These are phyloP conservation scores for Ceratocystis destructans DNA, from an alignment of 2,329 filamentous ascomycete species.

Conservation along the genomic window DNA sequence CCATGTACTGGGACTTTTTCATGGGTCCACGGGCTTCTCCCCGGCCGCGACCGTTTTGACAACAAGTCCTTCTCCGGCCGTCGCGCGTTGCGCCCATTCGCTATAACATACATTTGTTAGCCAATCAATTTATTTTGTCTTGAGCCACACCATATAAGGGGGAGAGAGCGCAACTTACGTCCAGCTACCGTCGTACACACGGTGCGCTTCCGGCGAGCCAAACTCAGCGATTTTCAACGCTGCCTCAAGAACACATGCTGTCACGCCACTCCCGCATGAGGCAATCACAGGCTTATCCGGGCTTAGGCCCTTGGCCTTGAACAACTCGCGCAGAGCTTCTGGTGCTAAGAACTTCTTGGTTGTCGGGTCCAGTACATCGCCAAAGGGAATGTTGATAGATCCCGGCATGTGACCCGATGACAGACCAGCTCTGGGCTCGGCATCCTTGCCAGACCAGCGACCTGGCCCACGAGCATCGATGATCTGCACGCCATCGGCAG, in stretches of 20 bases:
- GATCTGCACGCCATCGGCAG: constrained; percentile 72
- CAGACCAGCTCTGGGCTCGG: constrained; percentile 74
- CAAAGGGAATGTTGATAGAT: constrained; percentile 69
- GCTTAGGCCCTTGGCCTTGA: constrained; percentile 68
- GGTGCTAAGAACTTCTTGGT: constrained; percentile 67
- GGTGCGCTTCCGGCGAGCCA: constrained; percentile 51
- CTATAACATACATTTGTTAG: constrained; percentile 29
- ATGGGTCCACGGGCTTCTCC: constrained; percentile 15
- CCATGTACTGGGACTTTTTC: not conserved
- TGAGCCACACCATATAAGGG: not conserved
- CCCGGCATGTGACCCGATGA: constrained; percentile 87
- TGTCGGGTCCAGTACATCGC: constrained; percentile 63
- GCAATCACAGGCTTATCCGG: constrained; percentile 68
- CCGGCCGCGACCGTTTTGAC: constrained; percentile 30
- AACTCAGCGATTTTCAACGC: constrained; percentile 68
- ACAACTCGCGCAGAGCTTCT: constrained; percentile 59
- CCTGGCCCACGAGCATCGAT: constrained; percentile 72
- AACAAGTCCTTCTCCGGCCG: constrained; percentile 48
- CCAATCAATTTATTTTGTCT: not conserved
- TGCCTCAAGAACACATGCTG: constrained; percentile 78
- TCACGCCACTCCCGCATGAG: constrained; percentile 88
- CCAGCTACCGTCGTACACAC: constrained; percentile 94
- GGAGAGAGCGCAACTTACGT: constrained; percentile 49
- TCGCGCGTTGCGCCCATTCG: constrained; percentile 54
- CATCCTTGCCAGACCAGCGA: constrained; percentile 67